Conservation (phyloP, 164 flowering plant species). For the Vitis rupestris region DNA sequence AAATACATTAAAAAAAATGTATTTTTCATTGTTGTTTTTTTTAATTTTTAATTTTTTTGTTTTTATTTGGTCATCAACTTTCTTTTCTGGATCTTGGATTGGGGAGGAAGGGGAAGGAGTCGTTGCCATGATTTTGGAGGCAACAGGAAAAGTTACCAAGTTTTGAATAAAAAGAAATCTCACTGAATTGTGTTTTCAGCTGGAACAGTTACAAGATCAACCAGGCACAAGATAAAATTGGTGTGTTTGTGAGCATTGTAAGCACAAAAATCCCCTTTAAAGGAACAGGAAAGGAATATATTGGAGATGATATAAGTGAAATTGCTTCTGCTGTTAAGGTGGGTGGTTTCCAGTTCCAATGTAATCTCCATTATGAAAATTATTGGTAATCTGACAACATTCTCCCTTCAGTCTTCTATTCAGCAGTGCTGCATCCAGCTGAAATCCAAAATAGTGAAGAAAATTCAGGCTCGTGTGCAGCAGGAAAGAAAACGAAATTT, state of each 20-base stretch:
- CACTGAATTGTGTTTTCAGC: conserved; percentile 40
- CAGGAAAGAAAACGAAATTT: conserved; percentile 91
- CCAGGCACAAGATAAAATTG: conserved; percentile 93
- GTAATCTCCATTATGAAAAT: not conserved
- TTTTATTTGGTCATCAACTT: not conserved
- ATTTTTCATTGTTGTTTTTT: not conserved
- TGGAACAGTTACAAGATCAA: conserved; percentile 96
- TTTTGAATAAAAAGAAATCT: not conserved
- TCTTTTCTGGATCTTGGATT: too few species aligned
- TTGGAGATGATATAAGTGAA: conserved; percentile 96
- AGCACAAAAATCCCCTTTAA: conserved; percentile 99
- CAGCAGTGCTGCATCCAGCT: conserved; percentile 93
- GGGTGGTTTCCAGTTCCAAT: conserved; percentile 1
- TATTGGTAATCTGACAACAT: conserved; percentile 17
- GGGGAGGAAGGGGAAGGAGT: too few species aligned
- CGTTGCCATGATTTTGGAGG: too few species aligned
- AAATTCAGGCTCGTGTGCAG: conserved; percentile 95
- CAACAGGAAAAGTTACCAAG: too few species aligned
- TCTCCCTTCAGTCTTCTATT: conserved; percentile 60
- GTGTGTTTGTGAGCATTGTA: conserved; percentile 96
- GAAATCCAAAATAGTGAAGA: conserved; percentile 83
- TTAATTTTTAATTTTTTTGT: not conserved
- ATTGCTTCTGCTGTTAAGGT: conserved; percentile 97
- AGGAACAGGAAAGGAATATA: conserved; percentile 98
- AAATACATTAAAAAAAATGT: not conserved